phyloP scores from a whole-genome alignment of 192 early-diverging fungal species.

The Diversispora epigaea region DNA sequence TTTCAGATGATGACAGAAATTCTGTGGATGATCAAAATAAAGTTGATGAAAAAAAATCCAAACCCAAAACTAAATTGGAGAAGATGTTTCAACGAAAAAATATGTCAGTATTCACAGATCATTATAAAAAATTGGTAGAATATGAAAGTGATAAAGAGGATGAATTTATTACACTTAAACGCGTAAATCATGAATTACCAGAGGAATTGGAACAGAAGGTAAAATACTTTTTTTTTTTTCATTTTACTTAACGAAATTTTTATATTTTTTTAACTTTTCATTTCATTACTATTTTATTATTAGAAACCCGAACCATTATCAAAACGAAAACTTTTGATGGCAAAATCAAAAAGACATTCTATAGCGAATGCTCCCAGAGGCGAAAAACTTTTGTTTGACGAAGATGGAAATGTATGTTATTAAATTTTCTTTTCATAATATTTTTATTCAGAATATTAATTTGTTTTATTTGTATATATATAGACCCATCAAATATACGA shows the following conservation, averaged over 20 bases:
- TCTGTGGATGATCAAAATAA: conserved; percentile 37
- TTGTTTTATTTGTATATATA: conserved; percentile 6
- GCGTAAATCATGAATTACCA: conserved; percentile 78
- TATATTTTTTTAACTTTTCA: conserved; percentile 25
- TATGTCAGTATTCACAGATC: conserved; percentile 83
- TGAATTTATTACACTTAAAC: conserved; percentile 83
- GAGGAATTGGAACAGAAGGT: conserved; percentile 51
- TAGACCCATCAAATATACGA: conserved; percentile 67
- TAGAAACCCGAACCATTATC: conserved; percentile 2
- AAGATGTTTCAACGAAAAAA: conserved; percentile 94
- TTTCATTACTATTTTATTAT: conserved; percentile 42
- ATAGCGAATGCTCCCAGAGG: conserved; percentile 69
- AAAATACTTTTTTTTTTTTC: conserved; percentile 33
- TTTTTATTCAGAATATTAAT: conserved; percentile 11
- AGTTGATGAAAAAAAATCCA: conserved; percentile 39
- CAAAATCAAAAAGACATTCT: conserved; percentile 24
- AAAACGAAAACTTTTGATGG: conserved; percentile 20
- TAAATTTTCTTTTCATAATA: neutral
- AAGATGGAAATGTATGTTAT: conserved; percentile 76
- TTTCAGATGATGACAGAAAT: conserved; percentile 37
- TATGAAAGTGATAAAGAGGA: conserved; percentile 58
- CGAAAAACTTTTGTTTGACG: conserved; percentile 87
- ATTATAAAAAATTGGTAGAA: conserved; percentile 86
- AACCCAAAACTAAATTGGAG: conserved; percentile 79
- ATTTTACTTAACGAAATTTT: conserved; percentile 25